These are phyloP conservation scores for Zostera marina DNA, from an alignment of 116 monocot genomes.

Conservation along the genomic window DNA sequence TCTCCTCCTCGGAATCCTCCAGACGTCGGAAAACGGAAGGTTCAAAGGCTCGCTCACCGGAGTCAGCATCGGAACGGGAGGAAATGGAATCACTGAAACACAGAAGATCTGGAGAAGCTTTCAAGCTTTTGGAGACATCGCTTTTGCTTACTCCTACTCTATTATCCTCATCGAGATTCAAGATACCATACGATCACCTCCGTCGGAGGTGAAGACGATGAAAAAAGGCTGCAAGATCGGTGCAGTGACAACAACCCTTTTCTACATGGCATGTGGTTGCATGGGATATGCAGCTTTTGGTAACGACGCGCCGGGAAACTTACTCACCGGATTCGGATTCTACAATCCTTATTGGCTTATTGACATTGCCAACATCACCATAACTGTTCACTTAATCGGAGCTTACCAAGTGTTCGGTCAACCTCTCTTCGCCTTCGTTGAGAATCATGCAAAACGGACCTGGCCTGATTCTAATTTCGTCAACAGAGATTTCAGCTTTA, in stretches of 20 bases:
- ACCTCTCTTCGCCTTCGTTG: constrained; percentile 79
- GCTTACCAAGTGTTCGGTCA: constrained; percentile 95
- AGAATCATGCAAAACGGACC: constrained; percentile 32
- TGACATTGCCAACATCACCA: constrained; percentile 82
- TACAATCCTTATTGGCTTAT: constrained; percentile 94
- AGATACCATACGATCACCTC: constrained; percentile 73
- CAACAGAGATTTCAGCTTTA: constrained; percentile 11
- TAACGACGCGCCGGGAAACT: constrained; percentile 67
- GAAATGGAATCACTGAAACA: constrained; percentile 28
- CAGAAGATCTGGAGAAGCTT: constrained; percentile 75
- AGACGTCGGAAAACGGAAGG: constrained; percentile 40
- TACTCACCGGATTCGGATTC: constrained; percentile 94
- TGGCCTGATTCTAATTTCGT: constrained; percentile 42
- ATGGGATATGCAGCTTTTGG: constrained; percentile 94
- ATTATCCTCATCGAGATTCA: constrained; percentile 91
- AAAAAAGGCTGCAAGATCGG: constrained; percentile 53
- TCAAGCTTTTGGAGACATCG: constrained; percentile 89
- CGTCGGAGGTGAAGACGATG: constrained; percentile 80
- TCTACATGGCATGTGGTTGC: constrained; percentile 86
- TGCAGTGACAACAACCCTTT: constrained; percentile 45
- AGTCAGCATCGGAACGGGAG: constrained; percentile 29
- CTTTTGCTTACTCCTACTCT: constrained; percentile 91
- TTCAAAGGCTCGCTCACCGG: constrained; percentile 68
- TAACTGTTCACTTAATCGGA: constrained; percentile 77
- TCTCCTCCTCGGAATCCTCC: constrained; percentile 51